These are phyloP conservation scores for Petunia hybrid DNA, from an alignment of 305 asterid species.

Conservation along the genomic window DNA sequence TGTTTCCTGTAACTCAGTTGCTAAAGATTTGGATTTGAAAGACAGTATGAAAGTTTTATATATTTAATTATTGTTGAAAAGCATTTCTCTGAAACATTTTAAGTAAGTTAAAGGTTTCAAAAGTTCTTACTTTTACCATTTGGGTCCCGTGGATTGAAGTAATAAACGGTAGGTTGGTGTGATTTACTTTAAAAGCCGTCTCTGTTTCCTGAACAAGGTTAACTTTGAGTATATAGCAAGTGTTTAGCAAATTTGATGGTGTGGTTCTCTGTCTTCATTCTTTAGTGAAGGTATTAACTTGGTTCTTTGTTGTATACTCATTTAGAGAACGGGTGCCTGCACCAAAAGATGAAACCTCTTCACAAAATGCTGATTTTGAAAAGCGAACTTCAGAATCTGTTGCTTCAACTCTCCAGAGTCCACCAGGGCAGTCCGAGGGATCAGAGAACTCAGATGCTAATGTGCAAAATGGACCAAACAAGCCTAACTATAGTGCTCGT, in stretches of 20 bases:
- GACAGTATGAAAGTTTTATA: not conserved
- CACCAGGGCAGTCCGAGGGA: conserved; percentile 58
- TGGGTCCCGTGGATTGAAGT: not conserved
- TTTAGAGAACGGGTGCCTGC: conserved; percentile 90
- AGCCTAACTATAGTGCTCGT: conserved; percentile 66
- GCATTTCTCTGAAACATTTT: not conserved
- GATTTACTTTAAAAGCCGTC: not conserved
- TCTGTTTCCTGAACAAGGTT: not conserved
- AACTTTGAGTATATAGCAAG: conserved; percentile 5
- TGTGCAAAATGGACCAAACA: conserved; percentile 50
- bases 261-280: not conserved
- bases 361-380: conserved; percentile 58
- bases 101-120: not conserved
- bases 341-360: conserved; percentile 64
- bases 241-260: conserved; percentile 20
- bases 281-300: conserved; percentile 12
- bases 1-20: not conserved
- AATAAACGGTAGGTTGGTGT: not conserved
- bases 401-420: conserved; percentile 71
- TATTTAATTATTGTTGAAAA: not conserved
- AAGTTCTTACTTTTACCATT: not conserved
- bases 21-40: not conserved
- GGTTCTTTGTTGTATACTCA: not conserved
- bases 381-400: conserved; percentile 65
- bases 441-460: conserved; percentile 43